These are phyloP conservation scores for Opeltia flavorubescens DNA, from an alignment of 495 filamentous ascomycete genomes.

Conservation along the genomic window DNA sequence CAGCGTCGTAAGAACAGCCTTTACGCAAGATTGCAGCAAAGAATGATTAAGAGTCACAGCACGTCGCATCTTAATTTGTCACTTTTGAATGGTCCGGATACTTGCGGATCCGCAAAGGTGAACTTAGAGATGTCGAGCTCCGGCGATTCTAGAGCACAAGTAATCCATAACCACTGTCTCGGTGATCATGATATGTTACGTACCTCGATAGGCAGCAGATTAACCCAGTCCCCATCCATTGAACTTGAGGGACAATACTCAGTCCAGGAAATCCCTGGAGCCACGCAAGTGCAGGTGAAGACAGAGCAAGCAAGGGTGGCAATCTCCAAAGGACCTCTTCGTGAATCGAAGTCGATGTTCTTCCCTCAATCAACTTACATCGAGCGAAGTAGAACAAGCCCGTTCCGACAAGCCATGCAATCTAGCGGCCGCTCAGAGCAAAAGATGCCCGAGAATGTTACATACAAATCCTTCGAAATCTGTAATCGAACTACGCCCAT, in stretches of 20 bases:
- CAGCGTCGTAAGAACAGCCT: constrained; percentile 16
- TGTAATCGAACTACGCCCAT: neutral
- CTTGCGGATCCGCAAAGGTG: too few species aligned
- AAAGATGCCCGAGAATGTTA: constrained; percentile 1
- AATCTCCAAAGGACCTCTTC: constrained; percentile 11
- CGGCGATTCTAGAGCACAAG: too few species aligned
- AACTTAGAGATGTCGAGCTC: too few species aligned
- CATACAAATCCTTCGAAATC: neutral
- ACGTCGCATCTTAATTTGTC: neutral
- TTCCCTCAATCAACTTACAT: constrained; percentile 31
- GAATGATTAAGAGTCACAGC: constrained; percentile 17
- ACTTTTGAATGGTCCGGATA: neutral
- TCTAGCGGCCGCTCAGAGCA: constrained; percentile 10
- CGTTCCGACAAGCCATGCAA: constrained; percentile 38
- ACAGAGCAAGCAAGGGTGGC: neutral
- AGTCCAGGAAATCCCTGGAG: neutral
- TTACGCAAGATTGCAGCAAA: constrained; percentile 23
- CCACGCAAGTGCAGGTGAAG: neutral
- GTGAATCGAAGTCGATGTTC: constrained; percentile 24
- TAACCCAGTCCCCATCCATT: neutral
- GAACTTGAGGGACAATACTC: neutral
- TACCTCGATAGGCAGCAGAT: too few species aligned
- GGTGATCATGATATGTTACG: too few species aligned
- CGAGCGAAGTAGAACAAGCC: constrained; percentile 37
- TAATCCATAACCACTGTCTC: too few species aligned